These are phyloP conservation scores for Leccinum glutinopallens DNA, from an alignment of 1,284 basidiomycete species.

Conservation along the genomic window DNA sequence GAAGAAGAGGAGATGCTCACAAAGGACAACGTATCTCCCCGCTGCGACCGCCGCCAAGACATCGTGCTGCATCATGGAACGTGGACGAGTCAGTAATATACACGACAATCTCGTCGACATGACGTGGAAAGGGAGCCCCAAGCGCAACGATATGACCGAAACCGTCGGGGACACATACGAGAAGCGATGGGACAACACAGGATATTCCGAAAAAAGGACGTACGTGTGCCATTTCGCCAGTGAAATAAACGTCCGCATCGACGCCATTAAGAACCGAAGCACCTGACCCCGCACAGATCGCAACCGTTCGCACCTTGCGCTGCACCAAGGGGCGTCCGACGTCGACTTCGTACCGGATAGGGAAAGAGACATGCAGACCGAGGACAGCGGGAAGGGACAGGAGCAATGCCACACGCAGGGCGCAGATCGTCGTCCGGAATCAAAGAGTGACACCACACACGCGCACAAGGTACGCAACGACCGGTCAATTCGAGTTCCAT, in stretches of 20 bases:
- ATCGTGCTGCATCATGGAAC: slow-evolving; percentile 61
- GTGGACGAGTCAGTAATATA: slow-evolving; percentile 13
- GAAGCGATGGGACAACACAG: slow-evolving; percentile 4
- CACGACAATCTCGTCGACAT: slow-evolving; percentile 4
- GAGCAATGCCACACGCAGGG: slow-evolving; percentile 3
- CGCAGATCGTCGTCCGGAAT: slow-evolving; percentile 24
- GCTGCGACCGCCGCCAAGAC: slow-evolving; percentile 75
- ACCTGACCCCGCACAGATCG: slow-evolving; percentile 87
- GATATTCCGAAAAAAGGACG: slow-evolving; percentile 32
- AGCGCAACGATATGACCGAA: not conserved
- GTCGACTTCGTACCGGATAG: slow-evolving; percentile 59
- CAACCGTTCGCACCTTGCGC: slow-evolving; percentile 54
- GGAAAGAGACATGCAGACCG: slow-evolving; percentile 14
- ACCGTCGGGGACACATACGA: slow-evolving; percentile 1
- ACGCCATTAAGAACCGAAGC: slow-evolving; percentile 71
- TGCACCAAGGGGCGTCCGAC: slow-evolving; percentile 57
- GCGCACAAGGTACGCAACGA: slow-evolving; percentile 1
- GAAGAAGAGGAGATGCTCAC: slow-evolving; percentile 44
- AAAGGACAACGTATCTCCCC: slow-evolving; percentile 78
- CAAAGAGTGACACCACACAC: slow-evolving; percentile 7
- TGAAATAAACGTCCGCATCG: slow-evolving; percentile 82
- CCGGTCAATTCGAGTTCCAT: slow-evolving; percentile 1
- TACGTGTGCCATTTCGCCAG: slow-evolving; percentile 92
- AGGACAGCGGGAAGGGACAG: slow-evolving; percentile 13
- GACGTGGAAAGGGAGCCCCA: slow-evolving; percentile 18